Percentiles rank a stretch among this genome's conserved stretches.
phyloP scores from a whole-genome alignment of 129 eudicot species.

The Helianthus tuberosus region DNA sequence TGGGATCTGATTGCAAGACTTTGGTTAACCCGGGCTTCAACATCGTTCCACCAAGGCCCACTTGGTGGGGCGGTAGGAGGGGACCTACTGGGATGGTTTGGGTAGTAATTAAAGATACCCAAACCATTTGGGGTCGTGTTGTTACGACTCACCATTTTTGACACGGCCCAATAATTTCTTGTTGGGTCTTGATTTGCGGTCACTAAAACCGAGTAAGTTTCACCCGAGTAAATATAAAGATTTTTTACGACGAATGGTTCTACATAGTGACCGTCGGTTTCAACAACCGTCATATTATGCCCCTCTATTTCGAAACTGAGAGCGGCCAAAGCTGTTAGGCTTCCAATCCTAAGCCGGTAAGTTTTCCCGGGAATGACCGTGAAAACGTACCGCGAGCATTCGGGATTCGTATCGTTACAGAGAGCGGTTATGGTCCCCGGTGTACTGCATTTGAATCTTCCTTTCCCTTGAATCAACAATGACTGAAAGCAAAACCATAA shows the following conservation, averaged over 20 bases:
- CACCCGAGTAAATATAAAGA: conserved; percentile 85
- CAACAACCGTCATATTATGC: conserved; percentile 90
- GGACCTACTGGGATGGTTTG: conserved; percentile 57
- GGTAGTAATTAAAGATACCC: conserved; percentile 80
- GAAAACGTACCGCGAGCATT: conserved; percentile 64
- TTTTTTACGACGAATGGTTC: conserved; percentile 78
- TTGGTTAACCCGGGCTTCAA: conserved; percentile 49
- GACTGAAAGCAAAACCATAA: conserved; percentile 50
- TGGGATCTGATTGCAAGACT: conserved; percentile 63
- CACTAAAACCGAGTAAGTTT: conserved; percentile 80
- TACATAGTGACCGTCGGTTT: conserved; percentile 84
- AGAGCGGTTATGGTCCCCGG: conserved; percentile 30
- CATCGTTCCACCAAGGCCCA: conserved; percentile 72
- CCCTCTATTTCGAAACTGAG: conserved; percentile 86
- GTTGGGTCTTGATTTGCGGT: conserved; percentile 78
- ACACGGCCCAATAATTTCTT: conserved; percentile 72
- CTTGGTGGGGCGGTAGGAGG: conserved; percentile 72
- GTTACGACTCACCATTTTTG: conserved; percentile 58
- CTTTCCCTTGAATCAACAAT: conserved; percentile 82
- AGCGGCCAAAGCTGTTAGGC: conserved; percentile 80
- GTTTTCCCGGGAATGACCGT: conserved; percentile 79
- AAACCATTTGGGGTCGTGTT: conserved; percentile 59
- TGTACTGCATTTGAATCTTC: conserved; percentile 56
- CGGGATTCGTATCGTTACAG: conserved; percentile 65
- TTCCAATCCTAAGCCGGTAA: conserved; percentile 78